phyloP scores from a whole-genome alignment of 805 yeast species.

The Wickerhamiella allomyrinae region DNA sequence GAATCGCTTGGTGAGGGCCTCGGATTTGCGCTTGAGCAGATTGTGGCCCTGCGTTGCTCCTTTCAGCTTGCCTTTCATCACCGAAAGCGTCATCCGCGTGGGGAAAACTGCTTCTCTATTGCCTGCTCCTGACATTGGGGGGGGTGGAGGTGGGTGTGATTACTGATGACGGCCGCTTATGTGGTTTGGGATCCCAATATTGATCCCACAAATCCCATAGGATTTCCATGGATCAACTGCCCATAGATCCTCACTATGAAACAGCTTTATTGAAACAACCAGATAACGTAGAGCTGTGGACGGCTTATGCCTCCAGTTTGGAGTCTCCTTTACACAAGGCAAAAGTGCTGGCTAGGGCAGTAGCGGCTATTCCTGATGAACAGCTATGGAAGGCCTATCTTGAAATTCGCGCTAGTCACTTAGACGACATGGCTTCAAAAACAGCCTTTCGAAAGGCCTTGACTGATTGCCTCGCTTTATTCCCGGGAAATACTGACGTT shows the following conservation, averaged over 20 bases:
- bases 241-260: background rate
- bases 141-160: no score
- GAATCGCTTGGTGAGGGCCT: slow-evolving; percentile 90
- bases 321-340: background rate
- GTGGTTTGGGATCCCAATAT: no score
- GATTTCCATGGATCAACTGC: no score
- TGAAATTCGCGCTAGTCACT: slow-evolving; percentile 27
- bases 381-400: slow-evolving; percentile 43
- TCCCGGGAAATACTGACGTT: slow-evolving; percentile 5
- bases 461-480: slow-evolving; percentile 7
- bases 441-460: background rate
- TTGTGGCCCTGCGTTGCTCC: slow-evolving; percentile 97
- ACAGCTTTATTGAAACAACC: background rate
- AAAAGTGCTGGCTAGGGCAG: slow-evolving; percentile 2
- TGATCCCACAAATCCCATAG: no score
- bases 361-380: slow-evolving; percentile 15
- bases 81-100: slow-evolving; percentile 90
- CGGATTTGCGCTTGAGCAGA: slow-evolving; percentile 84
- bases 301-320: background rate
- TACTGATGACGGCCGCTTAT: no score
- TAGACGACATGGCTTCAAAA: background rate
- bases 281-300: background rate
- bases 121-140: slow-evolving; percentile 48
- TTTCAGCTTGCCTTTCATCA: slow-evolving; percentile 89
- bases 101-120: slow-evolving; percentile 92